These are phyloP conservation scores for Candida glaebosa DNA, from an alignment of 805 yeast genomes.

Conservation along the genomic window DNA sequence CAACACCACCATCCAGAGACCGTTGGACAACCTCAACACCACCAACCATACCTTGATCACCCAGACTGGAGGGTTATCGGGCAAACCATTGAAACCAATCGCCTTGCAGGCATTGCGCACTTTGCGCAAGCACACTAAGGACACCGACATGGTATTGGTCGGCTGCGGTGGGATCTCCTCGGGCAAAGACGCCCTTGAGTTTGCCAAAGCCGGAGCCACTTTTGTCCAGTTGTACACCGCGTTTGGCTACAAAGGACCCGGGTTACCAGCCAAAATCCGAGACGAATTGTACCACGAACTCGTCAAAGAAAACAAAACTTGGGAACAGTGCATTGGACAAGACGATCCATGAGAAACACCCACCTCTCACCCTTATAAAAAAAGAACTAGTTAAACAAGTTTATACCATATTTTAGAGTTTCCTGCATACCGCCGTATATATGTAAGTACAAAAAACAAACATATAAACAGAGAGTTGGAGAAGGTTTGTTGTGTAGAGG, in stretches of 20 bases:
- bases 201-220: slow-evolving; percentile 92
- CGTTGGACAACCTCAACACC: slow-evolving; percentile 51
- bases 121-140: slow-evolving; percentile 75
- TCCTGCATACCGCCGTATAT: too few relatives aligned
- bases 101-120: slow-evolving; percentile 67
- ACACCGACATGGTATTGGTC: slow-evolving; percentile 66
- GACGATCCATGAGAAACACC: slow-evolving; percentile 35
- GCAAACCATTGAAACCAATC: slow-evolving; percentile 83
- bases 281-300: slow-evolving; percentile 47
- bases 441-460: too few relatives aligned
- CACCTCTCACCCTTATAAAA: too few relatives aligned
- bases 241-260: slow-evolving; percentile 92
- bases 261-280: slow-evolving; percentile 51
- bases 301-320: slow-evolving; percentile 70
- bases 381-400: too few relatives aligned
- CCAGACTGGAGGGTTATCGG: slow-evolving; percentile 87
- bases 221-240: slow-evolving; percentile 84
- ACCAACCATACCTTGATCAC: slow-evolving; percentile 34
- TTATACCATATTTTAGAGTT: too few relatives aligned
- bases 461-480: too few relatives aligned
- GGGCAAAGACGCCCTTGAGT: slow-evolving; percentile 87
- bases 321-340: slow-evolving; percentile 75
- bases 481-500: too few relatives aligned
- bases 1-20: slow-evolving; percentile 88
- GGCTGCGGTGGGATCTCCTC: slow-evolving; percentile 94